Evolutionary conservation across 2,329 filamentous ascomycete species (phyloP), one percentile per base, ranked within the genome.

Genomic region (Claviceps monticola): DNA sequence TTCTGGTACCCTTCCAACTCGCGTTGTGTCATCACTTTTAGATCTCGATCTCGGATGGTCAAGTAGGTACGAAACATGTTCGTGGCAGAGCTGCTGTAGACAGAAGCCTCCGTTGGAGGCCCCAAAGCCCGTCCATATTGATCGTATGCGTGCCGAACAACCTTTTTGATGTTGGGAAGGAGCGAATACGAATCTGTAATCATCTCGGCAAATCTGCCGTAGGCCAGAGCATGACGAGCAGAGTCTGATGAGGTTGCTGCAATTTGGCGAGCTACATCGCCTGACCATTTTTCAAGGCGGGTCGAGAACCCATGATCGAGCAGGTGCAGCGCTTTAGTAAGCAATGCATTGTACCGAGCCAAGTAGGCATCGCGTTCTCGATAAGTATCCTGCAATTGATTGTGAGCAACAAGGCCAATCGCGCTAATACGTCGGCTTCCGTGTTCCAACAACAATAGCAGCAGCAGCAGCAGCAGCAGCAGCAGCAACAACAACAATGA

Each of bases 291-390:
- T 51, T 80, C 75, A 23, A 79, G 64, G 9, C 72, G 73, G 26
- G 65, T 70, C 8, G 69, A 75, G 61, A 79, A 78, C 26, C 73
- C 77, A 26, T 79, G 74, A 55, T 81, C 79, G 5, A 83, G 70
- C 13, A 83, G 67, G 59, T 82, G 79, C 9, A 84, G 69, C 0
- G 80, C 76, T 58, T 82, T 82, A 29, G 79, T 80, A 14, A 97
- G 76, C 13, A 96, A 75, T 0, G 93, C 76, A 54, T 87, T 82
- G 65, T 97, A 97, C 54, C 89, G 81, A 6, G 91, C 88, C 44
- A 90, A 79, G 65, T 96, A 97, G 2, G 85, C 82, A 56, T 89
- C 84, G 2, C 90, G 84, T 66, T 97, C 91, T 56, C 87, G 86
- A 64, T 96, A 95, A 7, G 80, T 81, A 8, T 86, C 79, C 84